Evolutionary conservation across 768 basidiomycete species (phyloP).

Genomic region (Suillus tomentosus): DNA sequence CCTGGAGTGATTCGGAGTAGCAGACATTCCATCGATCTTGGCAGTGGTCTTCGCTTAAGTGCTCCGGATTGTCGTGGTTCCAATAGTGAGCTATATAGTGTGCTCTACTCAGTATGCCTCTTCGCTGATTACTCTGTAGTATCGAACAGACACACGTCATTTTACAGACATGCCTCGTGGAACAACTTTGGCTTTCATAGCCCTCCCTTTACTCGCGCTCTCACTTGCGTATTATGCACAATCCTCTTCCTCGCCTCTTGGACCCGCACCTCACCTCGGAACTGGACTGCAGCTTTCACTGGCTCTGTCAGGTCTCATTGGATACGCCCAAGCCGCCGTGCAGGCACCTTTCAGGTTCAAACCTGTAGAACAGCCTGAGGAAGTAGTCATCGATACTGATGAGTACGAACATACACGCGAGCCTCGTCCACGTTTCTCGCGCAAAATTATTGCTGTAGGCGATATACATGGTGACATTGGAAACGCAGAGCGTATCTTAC

Average conservation of each 20-base stretch:
- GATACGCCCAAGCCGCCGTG: constrained; percentile 25
- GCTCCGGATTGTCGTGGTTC: not conserved
- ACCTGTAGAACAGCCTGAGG: constrained; percentile 13
- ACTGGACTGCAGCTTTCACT: constrained; percentile 24
- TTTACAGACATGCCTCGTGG: constrained; percentile 25
- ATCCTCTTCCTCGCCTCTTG: constrained; percentile 33
- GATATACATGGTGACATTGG: constrained; percentile 89
- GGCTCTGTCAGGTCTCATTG: constrained; percentile 28
- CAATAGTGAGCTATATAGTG: not conserved
- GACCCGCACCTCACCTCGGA: constrained; percentile 34
- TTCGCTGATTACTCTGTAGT: not conserved
- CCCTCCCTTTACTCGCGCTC: constrained; percentile 28
- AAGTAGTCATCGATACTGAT: constrained; percentile 12
- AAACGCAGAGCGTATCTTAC: constrained; percentile 78
- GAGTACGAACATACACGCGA: constrained; percentile 7
- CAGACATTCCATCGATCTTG: not conserved
- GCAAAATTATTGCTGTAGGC: constrained; percentile 82
- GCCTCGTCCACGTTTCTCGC: constrained; percentile 35
- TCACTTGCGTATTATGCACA: constrained; percentile 34
- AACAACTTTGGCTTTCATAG: constrained; percentile 21
- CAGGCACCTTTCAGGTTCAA: constrained; percentile 25
- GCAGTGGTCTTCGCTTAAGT: not conserved
- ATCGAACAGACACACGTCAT: not conserved
- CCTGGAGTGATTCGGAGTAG: not conserved
- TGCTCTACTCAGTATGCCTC: not conserved